phyloP scores from a whole-genome alignment of 2,329 filamentous ascomycete genomes.

The Botrytis fragariae region DNA sequence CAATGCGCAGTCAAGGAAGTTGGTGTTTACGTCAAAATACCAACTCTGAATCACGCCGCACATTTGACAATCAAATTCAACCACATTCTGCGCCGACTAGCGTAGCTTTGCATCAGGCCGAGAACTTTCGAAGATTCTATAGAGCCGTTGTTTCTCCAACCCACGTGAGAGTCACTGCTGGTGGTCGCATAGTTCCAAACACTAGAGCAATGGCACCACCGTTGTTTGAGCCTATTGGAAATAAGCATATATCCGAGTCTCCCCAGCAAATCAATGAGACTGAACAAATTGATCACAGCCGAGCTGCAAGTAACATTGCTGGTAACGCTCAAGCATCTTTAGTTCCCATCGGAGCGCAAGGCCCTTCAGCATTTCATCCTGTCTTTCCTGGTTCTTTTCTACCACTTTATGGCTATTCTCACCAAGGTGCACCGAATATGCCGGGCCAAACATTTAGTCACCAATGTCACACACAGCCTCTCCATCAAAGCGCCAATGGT shows the following conservation, averaged over 20 bases:
- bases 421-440: constrained; percentile 17
- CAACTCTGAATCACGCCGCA: constrained; percentile 32
- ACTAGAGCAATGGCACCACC: constrained; percentile 44
- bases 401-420: constrained; percentile 25
- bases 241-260: constrained; percentile 32
- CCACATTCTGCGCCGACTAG: constrained; percentile 54
- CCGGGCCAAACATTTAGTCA: constrained; percentile 17
- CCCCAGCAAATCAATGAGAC: constrained; percentile 13
- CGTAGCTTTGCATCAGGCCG: constrained; percentile 54
- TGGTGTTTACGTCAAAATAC: constrained; percentile 37
- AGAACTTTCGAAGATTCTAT: constrained; percentile 67
- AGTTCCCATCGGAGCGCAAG: constrained; percentile 2
- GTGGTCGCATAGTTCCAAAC: constrained; percentile 65
- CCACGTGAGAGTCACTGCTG: constrained; percentile 65
- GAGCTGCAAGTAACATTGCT: background rate
- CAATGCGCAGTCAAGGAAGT: constrained; percentile 22
- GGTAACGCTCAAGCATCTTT: constrained; percentile 9
- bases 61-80: constrained; percentile 37
- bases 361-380: constrained; percentile 23
- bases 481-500: background rate
- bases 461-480: constrained; percentile 6
- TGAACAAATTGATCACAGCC: constrained; percentile 6
- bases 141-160: constrained; percentile 66
- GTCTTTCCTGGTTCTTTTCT: constrained; percentile 25
- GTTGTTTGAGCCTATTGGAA: constrained; percentile 33